Conservation (phyloP, 2,329 filamentous ascomycete genomes). For the Sporothrix pallida region DNA sequence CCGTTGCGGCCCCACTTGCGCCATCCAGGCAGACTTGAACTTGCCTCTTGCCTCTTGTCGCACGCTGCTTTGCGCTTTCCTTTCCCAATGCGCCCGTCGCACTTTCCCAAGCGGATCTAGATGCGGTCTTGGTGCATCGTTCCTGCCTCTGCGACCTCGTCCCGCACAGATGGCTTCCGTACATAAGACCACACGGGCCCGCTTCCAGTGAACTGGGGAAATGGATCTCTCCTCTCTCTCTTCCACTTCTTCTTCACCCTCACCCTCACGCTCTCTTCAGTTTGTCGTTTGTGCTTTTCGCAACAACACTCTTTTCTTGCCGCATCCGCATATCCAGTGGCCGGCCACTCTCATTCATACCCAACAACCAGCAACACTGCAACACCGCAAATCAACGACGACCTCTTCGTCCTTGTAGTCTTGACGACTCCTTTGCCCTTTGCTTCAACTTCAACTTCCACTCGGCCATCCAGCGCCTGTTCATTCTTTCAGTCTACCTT, state of each 20-base stretch:
- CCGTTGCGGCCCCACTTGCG: conserved; percentile 16
- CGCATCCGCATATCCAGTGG: conserved; percentile 25
- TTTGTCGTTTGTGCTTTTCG: conserved; percentile 16
- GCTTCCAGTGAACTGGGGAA: conserved; percentile 21
- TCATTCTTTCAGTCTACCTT: conserved; percentile 21
- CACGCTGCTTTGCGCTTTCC: background rate
- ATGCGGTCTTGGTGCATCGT: background rate
- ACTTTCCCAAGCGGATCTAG: background rate
- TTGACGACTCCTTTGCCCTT: conserved; percentile 16
- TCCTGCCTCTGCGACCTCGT: conserved; percentile 1
- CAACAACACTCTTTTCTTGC: conserved; percentile 20
- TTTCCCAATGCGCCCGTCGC: conserved; percentile 1
- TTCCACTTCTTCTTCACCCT: conserved; percentile 20
- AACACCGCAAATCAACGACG: conserved; percentile 1
- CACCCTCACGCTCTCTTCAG: conserved; percentile 15
- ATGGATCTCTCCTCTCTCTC: conserved; percentile 15
- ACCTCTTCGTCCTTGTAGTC: conserved; percentile 5
- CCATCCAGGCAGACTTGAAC: conserved; percentile 16
- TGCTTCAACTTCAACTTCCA: background rate
- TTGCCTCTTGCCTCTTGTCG: background rate
- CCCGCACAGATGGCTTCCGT: conserved; percentile 16
- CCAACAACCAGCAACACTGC: conserved; percentile 19
- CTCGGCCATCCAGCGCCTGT: conserved; percentile 27
- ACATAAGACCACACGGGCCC: conserved; percentile 6
- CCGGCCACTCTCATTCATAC: conserved; percentile 32